A percentile compares a stretch with the other conserved stretches of the same genome.
These are phyloP conservation scores for Hypocreales sp. DNA, from an alignment of 2,329 filamentous ascomycete species.

Conservation along the genomic window DNA sequence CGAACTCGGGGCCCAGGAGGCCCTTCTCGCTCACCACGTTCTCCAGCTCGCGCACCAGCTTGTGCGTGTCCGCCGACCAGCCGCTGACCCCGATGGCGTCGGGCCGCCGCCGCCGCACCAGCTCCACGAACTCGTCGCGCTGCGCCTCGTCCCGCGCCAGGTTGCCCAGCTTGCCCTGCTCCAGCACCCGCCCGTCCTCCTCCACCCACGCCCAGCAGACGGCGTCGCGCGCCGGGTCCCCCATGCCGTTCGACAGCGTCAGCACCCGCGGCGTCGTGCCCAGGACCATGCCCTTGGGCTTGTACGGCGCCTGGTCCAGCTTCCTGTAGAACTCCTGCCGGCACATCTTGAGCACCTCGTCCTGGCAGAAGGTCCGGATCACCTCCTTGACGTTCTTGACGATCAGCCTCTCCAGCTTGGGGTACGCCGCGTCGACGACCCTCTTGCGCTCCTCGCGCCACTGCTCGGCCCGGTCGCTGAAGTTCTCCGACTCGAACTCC, in stretches of 20 bases:
- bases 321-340: conserved; percentile 80
- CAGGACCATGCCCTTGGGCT: conserved; percentile 80
- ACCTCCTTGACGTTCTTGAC: conserved; percentile 90
- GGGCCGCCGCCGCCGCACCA: conserved; percentile 65
- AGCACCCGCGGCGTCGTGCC: conserved; percentile 81
- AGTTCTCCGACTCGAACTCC: conserved; percentile 88
- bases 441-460: conserved; percentile 86
- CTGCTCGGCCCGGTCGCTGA: conserved; percentile 83
- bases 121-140: conserved; percentile 56
- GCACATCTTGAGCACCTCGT: conserved; percentile 74
- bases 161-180: conserved; percentile 77
- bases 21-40: conserved; percentile 64
- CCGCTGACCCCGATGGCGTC: conserved; percentile 86
- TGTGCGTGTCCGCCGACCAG: conserved; percentile 74
- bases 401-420: conserved; percentile 70
- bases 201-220: conserved; percentile 88
- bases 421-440: conserved; percentile 65
- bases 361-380: conserved; percentile 84
- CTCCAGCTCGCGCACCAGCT: conserved; percentile 67
- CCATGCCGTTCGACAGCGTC: conserved; percentile 72
- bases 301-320: conserved; percentile 90
- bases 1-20: conserved; percentile 66
- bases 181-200: conserved; percentile 76
- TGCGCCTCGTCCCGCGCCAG: conserved; percentile 54
- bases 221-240: conserved; percentile 57